phyloP scores from a whole-genome alignment of 1,284 basidiomycete genomes.

The Pseudozyma thailandica region DNA sequence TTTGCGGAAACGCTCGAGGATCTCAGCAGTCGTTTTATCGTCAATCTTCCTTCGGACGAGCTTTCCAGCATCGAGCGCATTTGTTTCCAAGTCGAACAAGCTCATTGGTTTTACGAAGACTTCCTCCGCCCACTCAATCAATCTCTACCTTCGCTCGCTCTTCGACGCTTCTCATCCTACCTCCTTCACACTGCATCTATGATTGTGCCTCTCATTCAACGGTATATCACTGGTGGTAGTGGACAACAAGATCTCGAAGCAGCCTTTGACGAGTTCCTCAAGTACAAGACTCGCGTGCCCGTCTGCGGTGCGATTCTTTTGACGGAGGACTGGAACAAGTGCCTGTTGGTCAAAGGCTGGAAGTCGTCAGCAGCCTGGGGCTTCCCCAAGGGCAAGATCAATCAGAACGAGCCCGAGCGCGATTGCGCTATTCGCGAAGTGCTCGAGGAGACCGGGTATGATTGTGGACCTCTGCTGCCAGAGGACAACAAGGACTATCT shows the following conservation, averaged over 20 bases:
- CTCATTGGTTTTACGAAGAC: conserved; percentile 99
- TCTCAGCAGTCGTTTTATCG: conserved; percentile 80
- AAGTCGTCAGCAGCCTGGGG: conserved; percentile 96
- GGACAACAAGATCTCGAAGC: conserved; percentile 61
- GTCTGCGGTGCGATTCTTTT: conserved; percentile 99
- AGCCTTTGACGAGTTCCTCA: conserved; percentile 66
- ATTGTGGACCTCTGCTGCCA: conserved; percentile 56
- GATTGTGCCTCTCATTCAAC: conserved; percentile 64
- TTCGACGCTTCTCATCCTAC: conserved; percentile 94
- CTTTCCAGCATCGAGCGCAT: conserved; percentile 89
- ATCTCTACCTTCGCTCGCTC: conserved; percentile 77
- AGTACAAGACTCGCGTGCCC: conserved; percentile 96
- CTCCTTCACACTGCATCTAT: conserved; percentile 72
- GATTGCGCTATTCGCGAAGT: conserved; percentile 71
- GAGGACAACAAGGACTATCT: conserved; percentile 74
- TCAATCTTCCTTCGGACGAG: conserved; percentile 95
- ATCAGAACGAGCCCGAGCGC: conserved; percentile 77
- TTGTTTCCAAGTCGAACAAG: conserved; percentile 99
- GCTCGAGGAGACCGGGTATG: conserved; percentile 70
- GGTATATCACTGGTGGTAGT: conserved; percentile 58
- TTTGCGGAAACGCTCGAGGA: conserved; percentile 68
- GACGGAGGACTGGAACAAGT: conserved; percentile 84
- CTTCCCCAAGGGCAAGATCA: conserved; percentile 99
- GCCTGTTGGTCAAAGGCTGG: conserved; percentile 83
- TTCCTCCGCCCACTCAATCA: conserved; percentile 88